A percentile compares a stretch with the other conserved stretches of the same genome.
phyloP scores from a whole-genome alignment of 2,329 filamentous ascomycete genomes.

The Leptoxyphium fumago region DNA sequence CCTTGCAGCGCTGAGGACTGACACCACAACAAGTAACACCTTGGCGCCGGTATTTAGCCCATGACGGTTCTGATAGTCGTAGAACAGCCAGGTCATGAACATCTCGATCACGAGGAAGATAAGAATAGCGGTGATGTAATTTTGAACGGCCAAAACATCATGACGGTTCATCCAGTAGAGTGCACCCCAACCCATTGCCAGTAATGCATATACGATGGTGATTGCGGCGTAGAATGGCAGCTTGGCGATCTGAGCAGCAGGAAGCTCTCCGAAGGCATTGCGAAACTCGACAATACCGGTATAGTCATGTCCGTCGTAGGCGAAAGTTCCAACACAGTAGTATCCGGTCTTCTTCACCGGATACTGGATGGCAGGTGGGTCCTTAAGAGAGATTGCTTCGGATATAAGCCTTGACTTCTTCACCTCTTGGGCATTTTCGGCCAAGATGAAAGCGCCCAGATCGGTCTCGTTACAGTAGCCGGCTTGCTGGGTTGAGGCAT shows the following conservation, averaged over 20 bases:
- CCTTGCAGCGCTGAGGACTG: constrained; percentile 77
- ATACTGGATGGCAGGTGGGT: constrained; percentile 63
- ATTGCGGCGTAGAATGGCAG: constrained; percentile 92
- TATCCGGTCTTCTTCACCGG: constrained; percentile 81
- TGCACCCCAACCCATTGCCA: constrained; percentile 82
- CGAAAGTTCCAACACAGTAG: constrained; percentile 77
- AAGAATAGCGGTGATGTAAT: constrained; percentile 95
- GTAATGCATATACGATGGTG: constrained; percentile 81
- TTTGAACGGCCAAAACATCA: constrained; percentile 92
- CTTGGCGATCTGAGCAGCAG: constrained; percentile 90
- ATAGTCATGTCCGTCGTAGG: constrained; percentile 52
- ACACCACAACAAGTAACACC: constrained; percentile 78
- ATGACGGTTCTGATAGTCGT: constrained; percentile 87
- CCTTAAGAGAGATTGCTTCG: constrained; percentile 66
- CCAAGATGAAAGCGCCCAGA: constrained; percentile 70
- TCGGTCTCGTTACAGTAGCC: constrained; percentile 63
- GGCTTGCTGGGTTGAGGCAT: constrained; percentile 50
- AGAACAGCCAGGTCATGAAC: constrained; percentile 98
- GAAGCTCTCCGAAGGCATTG: constrained; percentile 91
- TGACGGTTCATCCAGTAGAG: constrained; percentile 87
- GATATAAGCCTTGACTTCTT: constrained; percentile 63
- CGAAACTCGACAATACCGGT: constrained; percentile 76
- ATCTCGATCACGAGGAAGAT: constrained; percentile 91
- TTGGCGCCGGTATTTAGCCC: constrained; percentile 74
- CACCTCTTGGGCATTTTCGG: constrained; percentile 56